Base-by-base conservation (phyloP, 2,329 filamentous ascomycete genomes). In the Trichoderma polysporum region DNA sequence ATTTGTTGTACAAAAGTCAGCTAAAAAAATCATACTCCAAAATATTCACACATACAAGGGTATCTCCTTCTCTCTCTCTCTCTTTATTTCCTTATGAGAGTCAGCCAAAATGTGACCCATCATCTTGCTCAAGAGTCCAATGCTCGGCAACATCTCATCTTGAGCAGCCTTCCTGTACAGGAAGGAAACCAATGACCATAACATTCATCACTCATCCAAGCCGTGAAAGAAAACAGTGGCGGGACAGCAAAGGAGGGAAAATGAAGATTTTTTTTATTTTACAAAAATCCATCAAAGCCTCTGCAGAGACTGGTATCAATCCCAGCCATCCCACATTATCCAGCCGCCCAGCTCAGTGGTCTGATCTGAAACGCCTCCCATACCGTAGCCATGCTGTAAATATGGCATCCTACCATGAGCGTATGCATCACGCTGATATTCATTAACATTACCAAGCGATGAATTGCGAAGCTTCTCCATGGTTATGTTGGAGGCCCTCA, bases 401-500 rank as follows among this genome's bases (percentile, higher is more conserved):
- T 75, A 77, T 13, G 73, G 69, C 57, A 72, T 66, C 54, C 74
- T 73, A 7, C 69, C 69, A 39, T 75, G 74, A 47, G 70, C 66
- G 37, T 77, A 78, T 9, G 73, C 67, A 60, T 76, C 75, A 17
- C 69, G 67, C 54, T 73, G 69, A 31, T 68, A 74, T 3, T 68
- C 69, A 39, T 75, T 72, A 1, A 62, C 57, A 8, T 58, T 53
- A 3, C 58, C 50, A 1, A 70, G 68, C 4, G 69, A 60, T 17
- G 66, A 22, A 10, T 66, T 67, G 12, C 73, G 69, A 27, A 76
- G 68, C 35, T 72, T 76, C 29, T 84, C 82, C 17, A 79, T 76
- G 47, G 73, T 83, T 52, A 79, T 74, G 50, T 80, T 81, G 31
- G 82, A 79, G 25, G 81, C 78, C 62, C 80, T 79, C 61, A 83